Base-by-base conservation (phyloP, 495 filamentous ascomycete species). In the Aspergillus baeticus region DNA sequence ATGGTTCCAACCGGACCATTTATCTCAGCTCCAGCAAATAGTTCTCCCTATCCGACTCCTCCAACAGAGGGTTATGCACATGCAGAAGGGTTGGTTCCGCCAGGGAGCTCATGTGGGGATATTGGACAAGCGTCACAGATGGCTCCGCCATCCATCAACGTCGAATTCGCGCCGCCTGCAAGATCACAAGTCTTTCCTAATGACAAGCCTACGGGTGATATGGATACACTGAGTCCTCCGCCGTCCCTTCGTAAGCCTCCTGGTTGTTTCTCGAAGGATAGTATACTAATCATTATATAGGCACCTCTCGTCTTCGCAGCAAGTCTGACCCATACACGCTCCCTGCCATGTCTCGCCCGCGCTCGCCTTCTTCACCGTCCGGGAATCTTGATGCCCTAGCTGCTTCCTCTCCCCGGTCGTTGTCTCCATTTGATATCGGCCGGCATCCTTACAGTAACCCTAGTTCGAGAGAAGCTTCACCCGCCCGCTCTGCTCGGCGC, bases 101-200 rank as follows among this genome's bases (percentile, higher is more conserved):
- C 63, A 57, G 45, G 67, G 45, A 67, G 67, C 43, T 35, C 60
- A 61, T 20, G 75, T 71, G 73, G 73, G 38, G 87, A 88, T 42
- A 82, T 88, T 61, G 83, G 83, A n/a, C 82, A 85, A 57, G 82
- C 84, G 10, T 85, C 87, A 34, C 84, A 89, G 58, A 89, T 92
- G 77, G 85, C 86, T 6, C 89, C 91, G 33, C 91, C 91, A 0
- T 89, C 91, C 38, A 97, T 98, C 67, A 94, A 92, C 63, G 91
- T 98, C 60, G 87, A 96, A 67, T 91, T 91, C 69, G 94, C 93
- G 5, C 93, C 93, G 20, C 91, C 91, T n/a, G 82, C 90, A 10
- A 77, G 81, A 44, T 86, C 83, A 62, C 81, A 76, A 20, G 86
- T 80, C 47, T 91, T 95, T 61, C 88, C 89, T 44, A 85, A 83